phyloP scores from a whole-genome alignment of 352 stramenopile species.

The Pythium dissimile region DNA sequence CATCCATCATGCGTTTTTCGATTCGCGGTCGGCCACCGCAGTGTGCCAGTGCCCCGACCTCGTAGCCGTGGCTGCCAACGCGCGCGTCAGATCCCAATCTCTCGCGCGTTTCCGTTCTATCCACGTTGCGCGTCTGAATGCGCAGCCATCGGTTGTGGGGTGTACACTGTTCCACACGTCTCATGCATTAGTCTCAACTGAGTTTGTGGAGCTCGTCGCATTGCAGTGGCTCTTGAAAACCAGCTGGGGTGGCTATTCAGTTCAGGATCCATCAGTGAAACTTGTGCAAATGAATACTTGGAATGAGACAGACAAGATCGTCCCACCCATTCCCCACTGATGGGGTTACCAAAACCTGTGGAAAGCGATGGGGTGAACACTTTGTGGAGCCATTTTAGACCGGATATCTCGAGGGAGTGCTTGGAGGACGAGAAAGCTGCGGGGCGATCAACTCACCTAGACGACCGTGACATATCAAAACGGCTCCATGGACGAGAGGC shows the following conservation, averaged over 20 bases:
- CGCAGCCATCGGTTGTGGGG: constrained; percentile 9
- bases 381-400: background rate
- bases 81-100: background rate
- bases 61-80: background rate
- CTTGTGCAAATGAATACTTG: background rate
- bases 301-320: constrained; percentile 6
- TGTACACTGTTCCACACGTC: background rate
- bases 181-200: background rate
- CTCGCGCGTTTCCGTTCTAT: constrained; percentile 4
- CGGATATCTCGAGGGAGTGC: background rate
- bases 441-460: background rate
- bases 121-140: constrained; percentile 4
- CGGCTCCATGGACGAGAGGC: background rate
- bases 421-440: no score
- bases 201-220: constrained; percentile 15
- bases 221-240: constrained; percentile 3
- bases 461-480: background rate
- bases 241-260: constrained; percentile 7
- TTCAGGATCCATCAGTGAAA: background rate
- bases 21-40: no score
- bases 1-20: background rate
- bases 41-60: background rate
- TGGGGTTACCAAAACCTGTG: background rate
- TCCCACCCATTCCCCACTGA: background rate
- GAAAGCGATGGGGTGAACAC: background rate